Evolutionary conservation across 768 basidiomycete genomes (phyloP).

Genomic region (Cyathus striatus): DNA sequence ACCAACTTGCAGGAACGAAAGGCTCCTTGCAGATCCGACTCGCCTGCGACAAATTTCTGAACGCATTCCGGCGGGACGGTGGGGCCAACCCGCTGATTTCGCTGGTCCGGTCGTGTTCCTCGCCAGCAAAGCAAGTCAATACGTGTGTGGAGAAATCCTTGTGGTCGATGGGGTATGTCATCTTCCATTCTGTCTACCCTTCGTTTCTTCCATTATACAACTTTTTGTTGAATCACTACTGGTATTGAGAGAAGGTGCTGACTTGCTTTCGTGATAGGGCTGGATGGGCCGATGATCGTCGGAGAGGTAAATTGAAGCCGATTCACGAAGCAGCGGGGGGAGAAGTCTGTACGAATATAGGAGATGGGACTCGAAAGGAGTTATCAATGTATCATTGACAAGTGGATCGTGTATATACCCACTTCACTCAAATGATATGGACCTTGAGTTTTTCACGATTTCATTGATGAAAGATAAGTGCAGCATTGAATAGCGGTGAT

Average conservation of each 20-base stretch:
- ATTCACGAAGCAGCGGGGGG: too few species aligned
- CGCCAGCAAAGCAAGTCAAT: slow-evolving; percentile 63
- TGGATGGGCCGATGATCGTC: slow-evolving; percentile 53
- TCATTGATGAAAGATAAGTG: too few species aligned
- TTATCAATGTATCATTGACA: too few species aligned
- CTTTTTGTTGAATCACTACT: too few species aligned
- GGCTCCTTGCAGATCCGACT: slow-evolving; percentile 49
- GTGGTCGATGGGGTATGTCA: slow-evolving; percentile 62
- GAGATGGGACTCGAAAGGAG: too few species aligned
- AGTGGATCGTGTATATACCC: too few species aligned
- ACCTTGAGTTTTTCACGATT: too few species aligned
- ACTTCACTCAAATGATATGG: too few species aligned
- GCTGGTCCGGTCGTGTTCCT: slow-evolving; percentile 70
- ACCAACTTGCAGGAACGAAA: slow-evolving; percentile 35
- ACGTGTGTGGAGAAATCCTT: slow-evolving; percentile 67
- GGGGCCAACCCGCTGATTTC: slow-evolving; percentile 71
- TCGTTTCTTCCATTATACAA: too few species aligned
- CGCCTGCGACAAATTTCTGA: slow-evolving; percentile 69
- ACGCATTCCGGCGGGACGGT: slow-evolving; percentile 66
- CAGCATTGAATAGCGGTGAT: too few species aligned
- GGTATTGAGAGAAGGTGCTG: too few species aligned
- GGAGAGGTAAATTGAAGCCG: background rate
- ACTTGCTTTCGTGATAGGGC: slow-evolving; percentile 33
- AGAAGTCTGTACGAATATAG: too few species aligned
- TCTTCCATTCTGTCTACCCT: slow-evolving; percentile 5